Base-by-base conservation (phyloP, 2,329 filamentous ascomycete species). In the Aspergillus awamori region DNA sequence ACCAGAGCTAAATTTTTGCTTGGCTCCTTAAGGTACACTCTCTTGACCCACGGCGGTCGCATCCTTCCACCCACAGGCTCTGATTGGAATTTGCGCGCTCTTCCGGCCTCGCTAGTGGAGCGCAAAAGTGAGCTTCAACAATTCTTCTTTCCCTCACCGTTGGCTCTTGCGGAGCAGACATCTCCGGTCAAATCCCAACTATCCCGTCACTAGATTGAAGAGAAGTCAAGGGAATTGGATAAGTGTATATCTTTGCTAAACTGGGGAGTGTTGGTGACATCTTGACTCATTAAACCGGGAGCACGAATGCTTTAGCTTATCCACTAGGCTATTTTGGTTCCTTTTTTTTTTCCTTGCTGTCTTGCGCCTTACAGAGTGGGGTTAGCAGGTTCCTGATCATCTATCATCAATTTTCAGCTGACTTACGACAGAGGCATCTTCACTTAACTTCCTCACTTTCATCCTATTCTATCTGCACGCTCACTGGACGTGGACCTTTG, bases 111-210 rank as follows among this genome's bases (percentile, higher is more conserved):
- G 41, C 45, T 58, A 28, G 57, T 65, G 54, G 58, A 61, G 57
- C 28, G 41, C 11, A 24, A 53, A 36, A 51, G 45, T 57, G 47
- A 55, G 58, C 49, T 56, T 51, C 61, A 54, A 8, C 61, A 54
- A 11, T 43, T 24, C 57, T 48, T 39, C 47, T 33, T 47, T 63
- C 59, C 52, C 57, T n/a, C 47, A 52, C 57, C 53, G 41, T 57
- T 51, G 59, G 61, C 33, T 49, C 57, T 58, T 62, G 61, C 65
- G 65, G 64, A 67, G 53, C 57, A 67, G 56, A 58, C 60, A 63
- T 63, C 64, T 67, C 65, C 65, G 65, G 58, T 62, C 43, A 61
- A 56, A 33, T 45, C 55, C 22, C 30, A 39, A 33, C 47, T 36
- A 58, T 53, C 48, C 55, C 52, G 53, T 56, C 20, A 59, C 49